Conservation (phyloP, 768 basidiomycete species). For the Leccinum truebloodii region DNA sequence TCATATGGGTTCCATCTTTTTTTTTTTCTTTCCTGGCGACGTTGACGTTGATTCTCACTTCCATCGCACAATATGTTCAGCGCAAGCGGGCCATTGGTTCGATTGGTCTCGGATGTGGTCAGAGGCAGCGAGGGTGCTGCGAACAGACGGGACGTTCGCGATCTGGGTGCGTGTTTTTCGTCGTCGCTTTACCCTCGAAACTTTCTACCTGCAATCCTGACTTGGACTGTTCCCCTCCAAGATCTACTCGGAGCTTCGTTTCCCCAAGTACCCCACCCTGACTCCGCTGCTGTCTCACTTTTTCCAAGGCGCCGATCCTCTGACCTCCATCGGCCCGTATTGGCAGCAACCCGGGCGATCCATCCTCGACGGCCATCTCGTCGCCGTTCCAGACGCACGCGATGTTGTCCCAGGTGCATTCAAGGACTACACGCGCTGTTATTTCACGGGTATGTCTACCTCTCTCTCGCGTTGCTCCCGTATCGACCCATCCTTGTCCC, state of each 20-base stretch:
- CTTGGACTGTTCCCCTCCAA: constrained; percentile 14
- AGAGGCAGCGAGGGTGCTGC: constrained; percentile 60
- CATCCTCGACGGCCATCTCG: constrained; percentile 69
- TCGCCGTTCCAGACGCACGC: constrained; percentile 61
- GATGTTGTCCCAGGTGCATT: constrained; percentile 36
- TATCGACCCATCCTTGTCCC: background rate
- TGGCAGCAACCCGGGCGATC: constrained; percentile 82
- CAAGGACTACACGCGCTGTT: constrained; percentile 48
- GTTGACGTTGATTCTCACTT: background rate
- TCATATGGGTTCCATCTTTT: background rate
- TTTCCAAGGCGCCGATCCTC: constrained; percentile 56
- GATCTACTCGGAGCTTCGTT: constrained; percentile 73
- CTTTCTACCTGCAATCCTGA: background rate
- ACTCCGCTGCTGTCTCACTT: constrained; percentile 62
- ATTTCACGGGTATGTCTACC: constrained; percentile 53
- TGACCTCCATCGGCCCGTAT: constrained; percentile 62
- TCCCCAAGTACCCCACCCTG: constrained; percentile 58
- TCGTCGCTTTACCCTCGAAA: background rate
- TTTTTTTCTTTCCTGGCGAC: background rate
- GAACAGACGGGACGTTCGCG: constrained; percentile 62
- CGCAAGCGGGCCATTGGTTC: constrained; percentile 86
- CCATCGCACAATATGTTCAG: constrained; percentile 37
- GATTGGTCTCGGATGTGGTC: constrained; percentile 72
- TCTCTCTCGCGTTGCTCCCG: background rate
- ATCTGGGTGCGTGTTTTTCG: constrained; percentile 58